These are phyloP conservation scores for Kurtzmaniella cleridarum DNA, from an alignment of 805 yeast species.

Conservation along the genomic window DNA sequence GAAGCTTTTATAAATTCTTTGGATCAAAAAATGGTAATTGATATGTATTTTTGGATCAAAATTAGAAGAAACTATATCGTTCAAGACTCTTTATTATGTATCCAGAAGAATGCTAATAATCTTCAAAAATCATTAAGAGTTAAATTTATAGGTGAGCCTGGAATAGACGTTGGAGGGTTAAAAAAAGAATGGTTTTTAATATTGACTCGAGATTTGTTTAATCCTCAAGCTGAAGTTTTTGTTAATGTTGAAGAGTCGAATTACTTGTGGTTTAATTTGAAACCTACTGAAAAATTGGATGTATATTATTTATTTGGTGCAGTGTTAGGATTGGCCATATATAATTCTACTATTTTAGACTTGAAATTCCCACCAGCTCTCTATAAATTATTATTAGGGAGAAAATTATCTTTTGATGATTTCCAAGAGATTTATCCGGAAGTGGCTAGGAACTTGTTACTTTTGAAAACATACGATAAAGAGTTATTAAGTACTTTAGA, in stretches of 20 bases:
- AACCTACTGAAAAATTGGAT: slow-evolving; percentile 41
- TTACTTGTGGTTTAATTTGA: slow-evolving; percentile 67
- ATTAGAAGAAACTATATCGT: slow-evolving; percentile 66
- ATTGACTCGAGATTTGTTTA: slow-evolving; percentile 64
- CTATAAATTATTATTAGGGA: slow-evolving; percentile 65
- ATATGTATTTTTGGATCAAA: slow-evolving; percentile 61
- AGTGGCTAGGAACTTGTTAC: slow-evolving; percentile 37
- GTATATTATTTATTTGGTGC: slow-evolving; percentile 77
- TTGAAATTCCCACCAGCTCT: slow-evolving; percentile 69
- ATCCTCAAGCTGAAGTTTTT: slow-evolving; percentile 65
- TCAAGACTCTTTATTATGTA: slow-evolving; percentile 66
- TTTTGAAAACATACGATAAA: slow-evolving; percentile 17
- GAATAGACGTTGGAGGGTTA: slow-evolving; percentile 93
- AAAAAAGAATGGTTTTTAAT: slow-evolving; percentile 90
- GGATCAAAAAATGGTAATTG: slow-evolving; percentile 54
- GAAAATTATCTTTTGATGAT: slow-evolving; percentile 56
- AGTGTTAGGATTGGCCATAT: slow-evolving; percentile 83
- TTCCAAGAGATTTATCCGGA: slow-evolving; percentile 65
- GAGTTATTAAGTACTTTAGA: slow-evolving; percentile 42
- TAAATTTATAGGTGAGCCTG: slow-evolving; percentile 83
- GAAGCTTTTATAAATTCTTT: slow-evolving; percentile 79
- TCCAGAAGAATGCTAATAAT: slow-evolving; percentile 51
- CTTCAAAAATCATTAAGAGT: slow-evolving; percentile 71
- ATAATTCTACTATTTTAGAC: slow-evolving; percentile 83
- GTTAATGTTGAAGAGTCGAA: slow-evolving; percentile 62